Evolutionary conservation across 352 stramenopile species (phyloP), one percentile per base, ranked within the genome.

Genomic region (Ophiocytium majus): DNA sequence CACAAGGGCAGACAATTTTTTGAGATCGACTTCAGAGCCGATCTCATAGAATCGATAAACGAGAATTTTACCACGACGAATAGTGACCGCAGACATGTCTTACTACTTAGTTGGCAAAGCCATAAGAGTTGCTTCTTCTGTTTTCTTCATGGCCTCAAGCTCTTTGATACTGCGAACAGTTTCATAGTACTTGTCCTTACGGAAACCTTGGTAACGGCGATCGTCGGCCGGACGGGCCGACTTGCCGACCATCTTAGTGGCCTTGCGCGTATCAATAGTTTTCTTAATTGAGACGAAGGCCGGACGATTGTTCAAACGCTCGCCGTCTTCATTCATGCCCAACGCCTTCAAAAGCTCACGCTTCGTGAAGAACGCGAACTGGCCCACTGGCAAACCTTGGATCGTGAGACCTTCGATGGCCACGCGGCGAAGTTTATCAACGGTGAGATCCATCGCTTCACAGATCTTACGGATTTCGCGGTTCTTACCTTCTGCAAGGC

Each of bases 401-500:
- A 71, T 71, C 19, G 23, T 71, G 19, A 71, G 57, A 23, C 57
- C 57, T 71, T 71, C 57, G 57, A 71, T 71, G 19, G 57, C 57
- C 28, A 71, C 57, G 19, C 57, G 57, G 28, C 57, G 57, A 28
- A 71, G 57, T 71, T 71, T 71, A 71, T 71, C 57, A 23, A 71
- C 57, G 19, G 57, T 71, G 19, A 71, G 57, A 71, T 71, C 57
- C 19, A 71, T 28, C 23, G 57, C 57, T 23, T 71, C 57, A 71
- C 57, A 71, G 57, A 71, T 71, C 57, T 71, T 71, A 23, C 57
- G 23, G 57, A 71, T 71, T 28, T 71, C 57, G 57, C 57, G 57
- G 57, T 71, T 71, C 57, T 71, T 71, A 23, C 57, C 57, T 71
- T 71, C 57, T 23, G 23, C 28, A 71, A 71, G 57, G 57, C 57